These are phyloP conservation scores for Papilionanthe hybrid DNA, from an alignment of 116 monocot genomes.

Conservation along the genomic window DNA sequence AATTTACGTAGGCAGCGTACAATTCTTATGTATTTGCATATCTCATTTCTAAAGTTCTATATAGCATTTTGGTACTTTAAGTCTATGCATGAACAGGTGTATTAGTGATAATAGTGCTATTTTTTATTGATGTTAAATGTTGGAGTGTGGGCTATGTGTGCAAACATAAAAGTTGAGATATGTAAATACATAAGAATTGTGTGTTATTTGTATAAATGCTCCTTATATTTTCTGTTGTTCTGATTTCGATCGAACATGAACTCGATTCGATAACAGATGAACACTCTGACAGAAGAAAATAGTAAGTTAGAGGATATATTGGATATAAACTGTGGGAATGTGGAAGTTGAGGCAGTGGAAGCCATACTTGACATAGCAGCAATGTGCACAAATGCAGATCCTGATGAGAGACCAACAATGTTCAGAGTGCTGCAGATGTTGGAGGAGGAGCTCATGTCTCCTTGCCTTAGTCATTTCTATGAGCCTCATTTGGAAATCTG, in stretches of 20 bases:
- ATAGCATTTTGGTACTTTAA: too few species aligned
- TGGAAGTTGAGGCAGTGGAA: slow-evolving; percentile 73
- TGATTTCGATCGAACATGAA: neutral
- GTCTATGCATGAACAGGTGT: too few species aligned
- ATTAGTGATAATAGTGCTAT: too few species aligned
- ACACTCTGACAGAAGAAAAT: slow-evolving; percentile 53
- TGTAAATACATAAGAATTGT: too few species aligned
- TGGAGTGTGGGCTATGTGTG: too few species aligned
- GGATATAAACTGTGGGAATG: slow-evolving; percentile 59
- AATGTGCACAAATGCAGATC: slow-evolving; percentile 83
- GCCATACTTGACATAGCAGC: slow-evolving; percentile 78
- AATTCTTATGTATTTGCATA: too few species aligned
- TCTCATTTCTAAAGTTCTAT: too few species aligned
- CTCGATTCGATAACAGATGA: slow-evolving; percentile 52
- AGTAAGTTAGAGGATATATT: slow-evolving; percentile 63
- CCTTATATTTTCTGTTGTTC: neutral
- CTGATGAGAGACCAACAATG: slow-evolving; percentile 75
- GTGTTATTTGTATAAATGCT: too few species aligned
- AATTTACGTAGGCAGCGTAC: too few species aligned
- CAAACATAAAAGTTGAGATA: too few species aligned
- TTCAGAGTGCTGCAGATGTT: slow-evolving; percentile 74
- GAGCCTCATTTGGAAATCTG: slow-evolving; percentile 65
- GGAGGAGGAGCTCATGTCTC: slow-evolving; percentile 85
- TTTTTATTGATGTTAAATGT: too few species aligned
- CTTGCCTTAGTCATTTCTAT: slow-evolving; percentile 60